phyloP scores from a whole-genome alignment of 768 basidiomycete species.

The Mycena latifolia region DNA sequence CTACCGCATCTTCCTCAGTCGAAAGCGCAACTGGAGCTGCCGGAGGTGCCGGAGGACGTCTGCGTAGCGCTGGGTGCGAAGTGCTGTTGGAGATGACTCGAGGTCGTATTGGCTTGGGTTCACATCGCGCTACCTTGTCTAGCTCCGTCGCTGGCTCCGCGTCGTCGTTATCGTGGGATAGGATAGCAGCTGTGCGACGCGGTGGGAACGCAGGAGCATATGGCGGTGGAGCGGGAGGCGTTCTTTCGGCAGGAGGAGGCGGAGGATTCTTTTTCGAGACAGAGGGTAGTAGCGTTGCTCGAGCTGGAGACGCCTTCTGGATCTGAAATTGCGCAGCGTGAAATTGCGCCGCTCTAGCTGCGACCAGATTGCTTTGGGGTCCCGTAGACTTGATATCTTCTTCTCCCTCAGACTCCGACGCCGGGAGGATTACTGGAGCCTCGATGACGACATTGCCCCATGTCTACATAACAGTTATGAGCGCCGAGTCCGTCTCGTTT shows the following conservation, averaged over 20 bases:
- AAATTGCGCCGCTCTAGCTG: constrained; percentile 31
- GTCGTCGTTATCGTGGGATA: constrained; percentile 20
- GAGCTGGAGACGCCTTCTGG: constrained; percentile 24
- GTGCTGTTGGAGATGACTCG: constrained; percentile 23
- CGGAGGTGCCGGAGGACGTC: constrained; percentile 19
- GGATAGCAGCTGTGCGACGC: constrained; percentile 20
- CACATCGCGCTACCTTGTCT: constrained; percentile 19
- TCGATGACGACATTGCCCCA: constrained; percentile 33
- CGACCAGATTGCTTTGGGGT: constrained; percentile 23
- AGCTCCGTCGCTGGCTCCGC: constrained; percentile 20
- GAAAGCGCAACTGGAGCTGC: constrained; percentile 16
- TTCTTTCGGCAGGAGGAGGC: constrained; percentile 21
- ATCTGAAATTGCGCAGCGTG: constrained; percentile 26
- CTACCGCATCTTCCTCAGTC: constrained; percentile 15
- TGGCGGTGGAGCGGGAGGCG: constrained; percentile 21
- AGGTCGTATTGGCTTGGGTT: constrained; percentile 22
- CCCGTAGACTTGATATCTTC: constrained; percentile 17
- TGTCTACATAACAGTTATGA: constrained; percentile 27
- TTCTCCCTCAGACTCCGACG: constrained; percentile 27
- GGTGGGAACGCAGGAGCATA: constrained; percentile 33
- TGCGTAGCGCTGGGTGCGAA: constrained; percentile 14
- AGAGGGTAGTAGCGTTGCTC: constrained; percentile 10
- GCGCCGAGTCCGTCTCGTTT: constrained; percentile 10
- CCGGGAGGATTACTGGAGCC: constrained; percentile 18
- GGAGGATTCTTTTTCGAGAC: constrained; percentile 23